Evolutionary conservation across 2,329 filamentous ascomycete species (phyloP).

Genomic region (Plenodomus biglobosus): DNA sequence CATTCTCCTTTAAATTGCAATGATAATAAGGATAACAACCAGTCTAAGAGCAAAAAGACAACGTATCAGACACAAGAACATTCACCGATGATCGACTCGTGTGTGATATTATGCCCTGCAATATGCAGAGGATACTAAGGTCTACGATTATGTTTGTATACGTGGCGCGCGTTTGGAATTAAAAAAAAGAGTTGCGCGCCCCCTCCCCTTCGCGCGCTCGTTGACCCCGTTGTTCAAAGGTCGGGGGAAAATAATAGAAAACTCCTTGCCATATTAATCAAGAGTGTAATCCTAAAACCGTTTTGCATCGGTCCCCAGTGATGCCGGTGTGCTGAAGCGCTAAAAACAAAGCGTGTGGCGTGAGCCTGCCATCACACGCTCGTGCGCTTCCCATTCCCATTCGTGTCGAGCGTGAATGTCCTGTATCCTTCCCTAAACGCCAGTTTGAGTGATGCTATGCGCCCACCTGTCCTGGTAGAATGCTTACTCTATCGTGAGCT

Average conservation of each 20-base stretch:
- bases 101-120: no score
- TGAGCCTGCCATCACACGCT: no score
- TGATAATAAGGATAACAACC: no score
- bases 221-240: no score
- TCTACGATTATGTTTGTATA: slow-evolving; percentile 12
- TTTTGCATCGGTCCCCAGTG: background rate
- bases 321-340: no score
- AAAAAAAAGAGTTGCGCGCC: slow-evolving; percentile 1
- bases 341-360: background rate
- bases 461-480: background rate
- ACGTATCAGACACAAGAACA: no score
- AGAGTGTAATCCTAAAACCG: background rate
- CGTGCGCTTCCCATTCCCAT: no score
- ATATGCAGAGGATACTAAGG: slow-evolving; percentile 6
- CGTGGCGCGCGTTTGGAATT: background rate
- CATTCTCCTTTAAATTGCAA: no score
- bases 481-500: slow-evolving; percentile 9
- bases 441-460: background rate
- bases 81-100: no score
- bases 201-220: no score
- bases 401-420: background rate
- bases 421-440: background rate
- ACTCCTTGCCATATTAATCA: background rate
- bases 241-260: background rate
- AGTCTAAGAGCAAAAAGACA: no score